Evolutionary conservation across 2,329 filamentous ascomycete species (phyloP), one percentile per base, ranked within the genome.

Genomic region (Xenoacremonium recifei): DNA sequence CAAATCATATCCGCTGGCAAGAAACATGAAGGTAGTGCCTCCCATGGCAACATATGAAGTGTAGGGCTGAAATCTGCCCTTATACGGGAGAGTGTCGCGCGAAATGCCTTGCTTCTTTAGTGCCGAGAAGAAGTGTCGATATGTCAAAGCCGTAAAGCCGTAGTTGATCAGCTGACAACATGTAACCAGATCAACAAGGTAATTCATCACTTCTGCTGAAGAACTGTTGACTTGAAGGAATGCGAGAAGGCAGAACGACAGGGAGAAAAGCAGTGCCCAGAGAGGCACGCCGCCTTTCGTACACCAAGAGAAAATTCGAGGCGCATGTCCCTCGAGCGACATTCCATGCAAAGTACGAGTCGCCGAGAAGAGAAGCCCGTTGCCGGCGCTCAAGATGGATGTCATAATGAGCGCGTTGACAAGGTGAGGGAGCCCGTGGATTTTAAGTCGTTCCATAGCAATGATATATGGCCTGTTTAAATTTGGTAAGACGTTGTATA

Each of bases 381-480:
- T 79, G 18, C 75, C 77, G 3, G 77, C 77, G 31, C 71, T 76
- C 45, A 80, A 76, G 3, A 75, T 53, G 44, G 66, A 69, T 15
- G 36, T 39, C 36, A 46, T 39, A 47, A 53, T 37, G 57, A 86
- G 62, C 5, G 73, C 75, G 48, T 78, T 79, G 37, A 74, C 64
- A 16, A 78, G 60, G 21, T 72, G 64, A 11, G 73, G 73, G 11
- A 78, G 64, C 7, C 69, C 70, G 0, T 53, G 50, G 35, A 78
- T 69, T 15, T 37, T 42, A 10, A 46, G 36, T 2, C 40, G 17
- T 13, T 42, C 21, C 40, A 46, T 43, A 4, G 40, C 44, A 17
- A 46, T 43, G 13, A 46, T 27, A 21, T 42, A 46, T 12, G 39
- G 43, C 10, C 42, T 45, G 4, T 4, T 3, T 6, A 1, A 1